Conservation (phyloP, 768 basidiomycete species). For the Lentinus tigrinus region DNA sequence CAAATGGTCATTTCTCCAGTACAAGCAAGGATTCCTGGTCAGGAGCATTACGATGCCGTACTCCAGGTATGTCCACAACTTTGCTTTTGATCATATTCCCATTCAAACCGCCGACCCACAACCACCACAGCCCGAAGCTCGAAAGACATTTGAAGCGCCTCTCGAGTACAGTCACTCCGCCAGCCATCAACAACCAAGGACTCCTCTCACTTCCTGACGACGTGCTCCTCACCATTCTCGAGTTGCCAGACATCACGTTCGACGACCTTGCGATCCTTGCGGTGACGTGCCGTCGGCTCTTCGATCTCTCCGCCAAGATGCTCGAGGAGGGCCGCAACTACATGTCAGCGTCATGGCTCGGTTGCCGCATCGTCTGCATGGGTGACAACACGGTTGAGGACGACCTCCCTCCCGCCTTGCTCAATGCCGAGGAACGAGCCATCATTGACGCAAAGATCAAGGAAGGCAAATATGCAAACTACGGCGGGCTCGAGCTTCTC, state of each 20-base stretch:
- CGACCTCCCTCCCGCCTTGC: not conserved
- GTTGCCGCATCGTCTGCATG: constrained; percentile 59
- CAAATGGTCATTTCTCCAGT: not conserved
- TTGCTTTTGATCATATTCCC: constrained; percentile 48
- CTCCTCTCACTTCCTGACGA: constrained; percentile 30
- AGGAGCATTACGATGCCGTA: not conserved
- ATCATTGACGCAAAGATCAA: not conserved
- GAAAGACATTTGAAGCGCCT: not conserved
- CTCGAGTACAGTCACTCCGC: not conserved
- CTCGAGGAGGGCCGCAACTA: not conserved
- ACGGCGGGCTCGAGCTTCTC: not conserved
- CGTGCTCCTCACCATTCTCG: constrained; percentile 29
- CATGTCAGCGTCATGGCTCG: constrained; percentile 2
- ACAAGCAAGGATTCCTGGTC: not conserved
- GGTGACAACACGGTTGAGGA: constrained; percentile 48
- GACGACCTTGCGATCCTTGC: constrained; percentile 59
- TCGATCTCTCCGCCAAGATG: not conserved
- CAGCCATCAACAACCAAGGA: constrained; percentile 7
- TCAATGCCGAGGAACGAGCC: not conserved
- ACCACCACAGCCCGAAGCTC: not conserved
- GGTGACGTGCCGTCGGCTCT: constrained; percentile 30
- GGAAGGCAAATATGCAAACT: not conserved
- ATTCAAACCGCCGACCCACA: too few relatives aligned
- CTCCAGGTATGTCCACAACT: constrained; percentile 28
- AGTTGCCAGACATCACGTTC: constrained; percentile 49